Conservation (phyloP, 148 eudicot genomes). For the Persicaria maculosa region DNA sequence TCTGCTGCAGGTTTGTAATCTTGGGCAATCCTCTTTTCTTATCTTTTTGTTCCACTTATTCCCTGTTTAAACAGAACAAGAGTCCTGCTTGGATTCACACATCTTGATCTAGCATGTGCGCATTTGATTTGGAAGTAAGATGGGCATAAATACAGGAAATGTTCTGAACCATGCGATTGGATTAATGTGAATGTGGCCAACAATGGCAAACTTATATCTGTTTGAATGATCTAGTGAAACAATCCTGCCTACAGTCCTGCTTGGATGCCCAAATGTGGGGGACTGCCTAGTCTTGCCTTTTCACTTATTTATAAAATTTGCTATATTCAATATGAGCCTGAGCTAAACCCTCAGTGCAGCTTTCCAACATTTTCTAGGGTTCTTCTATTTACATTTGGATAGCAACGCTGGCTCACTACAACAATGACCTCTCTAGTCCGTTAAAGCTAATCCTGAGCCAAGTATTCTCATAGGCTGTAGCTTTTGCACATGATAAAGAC, state of each 20-base stretch:
- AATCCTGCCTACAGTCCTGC: too few species aligned
- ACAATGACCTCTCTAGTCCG: too few species aligned
- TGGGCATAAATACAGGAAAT: neutral
- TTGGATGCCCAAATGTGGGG: neutral
- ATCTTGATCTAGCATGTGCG: neutral
- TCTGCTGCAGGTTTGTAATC: slow-evolving; percentile 91
- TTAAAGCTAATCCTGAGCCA: too few species aligned
- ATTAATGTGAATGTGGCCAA: too few species aligned
- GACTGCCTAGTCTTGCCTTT: neutral
- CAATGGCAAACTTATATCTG: too few species aligned
- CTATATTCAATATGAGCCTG: too few species aligned
- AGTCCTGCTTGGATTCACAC: neutral
- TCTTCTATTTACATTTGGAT: too few species aligned
- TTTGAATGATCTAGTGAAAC: neutral
- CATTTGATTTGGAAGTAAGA: neutral
- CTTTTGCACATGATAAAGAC: neutral
- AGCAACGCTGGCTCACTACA: too few species aligned
- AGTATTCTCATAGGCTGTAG: neutral
- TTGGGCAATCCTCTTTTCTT: slow-evolving; percentile 12
- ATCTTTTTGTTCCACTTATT: neutral
- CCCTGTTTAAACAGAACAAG: neutral
- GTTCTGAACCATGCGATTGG: too few species aligned
- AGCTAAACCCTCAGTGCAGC: too few species aligned
- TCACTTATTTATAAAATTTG: neutral
- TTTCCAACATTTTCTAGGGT: too few species aligned